Evolutionary conservation across 441 rosid genomes (phyloP), one percentile per base, ranked within the genome.

Genomic region (Euphorbia schlechtendalii): DNA sequence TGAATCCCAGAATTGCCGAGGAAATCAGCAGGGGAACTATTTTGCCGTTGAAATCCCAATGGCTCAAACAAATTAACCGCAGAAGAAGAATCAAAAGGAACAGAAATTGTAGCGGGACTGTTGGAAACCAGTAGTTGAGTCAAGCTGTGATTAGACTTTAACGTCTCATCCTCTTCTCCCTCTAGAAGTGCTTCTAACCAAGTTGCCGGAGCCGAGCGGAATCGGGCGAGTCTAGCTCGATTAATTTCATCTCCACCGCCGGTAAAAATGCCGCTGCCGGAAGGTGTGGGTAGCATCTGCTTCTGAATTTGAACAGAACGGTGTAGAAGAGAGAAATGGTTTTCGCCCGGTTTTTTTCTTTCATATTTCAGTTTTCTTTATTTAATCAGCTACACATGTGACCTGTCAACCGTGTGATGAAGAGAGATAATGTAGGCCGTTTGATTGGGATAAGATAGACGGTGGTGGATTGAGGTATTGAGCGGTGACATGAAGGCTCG

Each of bases 141-240:
- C 69, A 86, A 73, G 62, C 78, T 75, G 61, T 81, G 90, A 73
- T 65, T 77, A 15, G 82, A 82, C 74, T 81, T 84, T 52, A 87
- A 68, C 5, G 84, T 84, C 69, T 84, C 88, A 67, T 82, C 95
- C 46, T 79, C 72, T 14, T 56, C 73, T 21, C 83, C 91, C 55
- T 85, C 89, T 1, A 89, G 81, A 41, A 89, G 85, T 8, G 86
- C 85, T 67, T 85, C 91, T 45, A 89, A 74, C 96, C 96, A 89
- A 21, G 81, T 75, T 36, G 87, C 81, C n/a, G 96, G 96, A 67
- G 91, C 96, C 24, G 91, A 89, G 18, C 89, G 84, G 73, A 78
- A 78, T 53, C 91, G 81, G 41, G 88, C 71, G 20, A 89, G 82
- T 38, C 88, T 86, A 58, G 76, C 71, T 46, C 92, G 82, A 67